Evolutionary conservation across 2,329 filamentous ascomycete genomes (phyloP).

Genomic region (Aspergillus chevalieri): DNA sequence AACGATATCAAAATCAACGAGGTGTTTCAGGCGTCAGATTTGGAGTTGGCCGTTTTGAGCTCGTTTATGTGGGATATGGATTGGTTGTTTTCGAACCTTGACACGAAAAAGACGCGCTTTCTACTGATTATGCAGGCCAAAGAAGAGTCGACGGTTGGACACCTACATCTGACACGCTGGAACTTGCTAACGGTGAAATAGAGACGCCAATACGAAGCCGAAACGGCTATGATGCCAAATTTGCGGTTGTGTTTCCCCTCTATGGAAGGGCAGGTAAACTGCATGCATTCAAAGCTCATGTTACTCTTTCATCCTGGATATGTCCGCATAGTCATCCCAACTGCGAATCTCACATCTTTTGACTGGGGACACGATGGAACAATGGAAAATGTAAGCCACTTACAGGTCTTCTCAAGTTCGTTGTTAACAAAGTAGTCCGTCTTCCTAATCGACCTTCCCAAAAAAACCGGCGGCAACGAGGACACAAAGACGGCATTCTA

Average conservation of each 20-base stretch:
- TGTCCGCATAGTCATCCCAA: slow-evolving; percentile 76
- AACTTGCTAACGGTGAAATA: slow-evolving; percentile 10
- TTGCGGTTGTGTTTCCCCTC: slow-evolving; percentile 72
- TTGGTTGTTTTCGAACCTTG: slow-evolving; percentile 70
- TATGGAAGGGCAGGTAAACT: slow-evolving; percentile 64
- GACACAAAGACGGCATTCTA: slow-evolving; percentile 52
- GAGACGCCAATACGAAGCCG: slow-evolving; percentile 33
- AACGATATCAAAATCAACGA: slow-evolving; percentile 86
- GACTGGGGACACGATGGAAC: slow-evolving; percentile 80
- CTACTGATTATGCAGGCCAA: slow-evolving; percentile 59
- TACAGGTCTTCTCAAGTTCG: not conserved
- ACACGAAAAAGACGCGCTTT: slow-evolving; percentile 55
- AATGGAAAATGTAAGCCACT: slow-evolving; percentile 70
- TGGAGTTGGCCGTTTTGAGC: slow-evolving; percentile 74
- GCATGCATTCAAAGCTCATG: slow-evolving; percentile 94
- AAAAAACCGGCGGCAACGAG: slow-evolving; percentile 22
- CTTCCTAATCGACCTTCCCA: slow-evolving; percentile 87
- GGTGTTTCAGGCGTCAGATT: slow-evolving; percentile 64
- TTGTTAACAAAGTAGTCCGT: slow-evolving; percentile 51
- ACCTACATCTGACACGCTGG: not conserved
- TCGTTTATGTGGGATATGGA: slow-evolving; percentile 80
- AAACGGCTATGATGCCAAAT: slow-evolving; percentile 41
- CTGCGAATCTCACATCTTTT: slow-evolving; percentile 75
- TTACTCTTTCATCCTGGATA: slow-evolving; percentile 70
- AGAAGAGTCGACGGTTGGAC: slow-evolving; percentile 34